A percentile compares a stretch with the other conserved stretches of the same genome.
phyloP scores from a whole-genome alignment of 2,329 filamentous ascomycete genomes.

The Phialemonium atrogriseum region DNA sequence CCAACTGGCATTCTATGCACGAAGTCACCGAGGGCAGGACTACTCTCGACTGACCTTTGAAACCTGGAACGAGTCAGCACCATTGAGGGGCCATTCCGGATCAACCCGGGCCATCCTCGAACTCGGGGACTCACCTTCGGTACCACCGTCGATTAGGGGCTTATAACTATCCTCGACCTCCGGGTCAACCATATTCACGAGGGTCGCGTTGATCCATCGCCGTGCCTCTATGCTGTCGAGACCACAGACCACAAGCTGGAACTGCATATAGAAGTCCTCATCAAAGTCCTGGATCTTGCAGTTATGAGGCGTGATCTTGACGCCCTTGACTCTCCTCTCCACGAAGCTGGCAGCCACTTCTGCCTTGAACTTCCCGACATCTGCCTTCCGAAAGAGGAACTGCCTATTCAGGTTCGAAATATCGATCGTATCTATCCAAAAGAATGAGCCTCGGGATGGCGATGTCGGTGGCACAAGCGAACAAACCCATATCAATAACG shows the following conservation, averaged over 20 bases:
- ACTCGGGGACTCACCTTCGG: constrained; percentile 48
- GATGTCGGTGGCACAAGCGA: too few species aligned
- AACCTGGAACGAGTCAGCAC: too few species aligned
- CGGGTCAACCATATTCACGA: constrained; percentile 82
- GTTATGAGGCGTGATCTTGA: constrained; percentile 89
- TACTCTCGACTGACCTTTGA: constrained; percentile 94
- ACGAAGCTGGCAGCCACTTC: constrained; percentile 90
- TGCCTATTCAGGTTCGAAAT: constrained; percentile 97
- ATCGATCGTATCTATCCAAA: constrained; percentile 72
- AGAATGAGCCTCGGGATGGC: not conserved
- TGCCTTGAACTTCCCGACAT: constrained; percentile 91
- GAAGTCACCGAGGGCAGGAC: constrained; percentile 88
- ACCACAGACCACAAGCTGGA: constrained; percentile 87
- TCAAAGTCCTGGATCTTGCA: constrained; percentile 96
- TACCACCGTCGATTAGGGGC: constrained; percentile 91
- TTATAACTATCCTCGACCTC: constrained; percentile 80
- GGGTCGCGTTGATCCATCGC: constrained; percentile 95
- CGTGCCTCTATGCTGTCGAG: constrained; percentile 94
- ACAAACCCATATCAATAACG: constrained; percentile 92
- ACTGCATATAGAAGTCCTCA: constrained; percentile 94
- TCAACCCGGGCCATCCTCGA: too few species aligned
- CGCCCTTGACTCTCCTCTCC: constrained; percentile 78
- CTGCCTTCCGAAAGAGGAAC: constrained; percentile 85
- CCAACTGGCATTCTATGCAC: constrained; percentile 95
- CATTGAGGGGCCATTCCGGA: too few species aligned